phyloP scores from a whole-genome alignment of 2,329 filamentous ascomycete species.

The Pseudogymnoascus destructans region DNA sequence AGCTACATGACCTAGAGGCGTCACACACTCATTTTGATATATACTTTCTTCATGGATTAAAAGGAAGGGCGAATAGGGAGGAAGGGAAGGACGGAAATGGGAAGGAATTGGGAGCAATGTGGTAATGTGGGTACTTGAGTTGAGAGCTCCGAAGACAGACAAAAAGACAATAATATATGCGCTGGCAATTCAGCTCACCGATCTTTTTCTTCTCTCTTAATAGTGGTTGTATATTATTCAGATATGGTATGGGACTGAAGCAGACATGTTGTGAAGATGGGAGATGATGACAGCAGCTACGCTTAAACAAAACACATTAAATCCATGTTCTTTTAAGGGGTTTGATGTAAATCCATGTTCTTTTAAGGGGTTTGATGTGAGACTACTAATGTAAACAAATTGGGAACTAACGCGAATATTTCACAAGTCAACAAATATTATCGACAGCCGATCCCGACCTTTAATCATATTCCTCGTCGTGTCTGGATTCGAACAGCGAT shows the following conservation, averaged over 20 bases:
- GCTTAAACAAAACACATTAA: background rate
- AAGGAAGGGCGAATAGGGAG: background rate
- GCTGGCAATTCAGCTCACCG: background rate
- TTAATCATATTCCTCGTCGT: background rate
- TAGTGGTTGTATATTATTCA: background rate
- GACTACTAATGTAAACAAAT: background rate
- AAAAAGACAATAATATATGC: conserved; percentile 1
- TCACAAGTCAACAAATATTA: too few species aligned
- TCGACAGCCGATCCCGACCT: too few species aligned
- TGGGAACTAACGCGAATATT: too few species aligned
- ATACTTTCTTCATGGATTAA: background rate
- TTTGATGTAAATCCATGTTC: background rate
- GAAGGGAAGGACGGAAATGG: background rate
- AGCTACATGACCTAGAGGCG: conserved; percentile 6
- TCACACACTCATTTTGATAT: conserved; percentile 3
- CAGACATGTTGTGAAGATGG: background rate
- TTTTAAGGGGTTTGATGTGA: background rate
- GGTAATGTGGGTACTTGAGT: conserved; percentile 2
- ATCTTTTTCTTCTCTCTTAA: background rate
- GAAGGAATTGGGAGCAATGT: background rate
- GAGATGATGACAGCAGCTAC: background rate
- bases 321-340: background rate
- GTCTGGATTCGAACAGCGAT: background rate
- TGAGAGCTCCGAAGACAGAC: background rate
- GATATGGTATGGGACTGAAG: background rate